Base-by-base conservation (phyloP, 2,329 filamentous ascomycete species). In the Cryphonectria parasitica region DNA sequence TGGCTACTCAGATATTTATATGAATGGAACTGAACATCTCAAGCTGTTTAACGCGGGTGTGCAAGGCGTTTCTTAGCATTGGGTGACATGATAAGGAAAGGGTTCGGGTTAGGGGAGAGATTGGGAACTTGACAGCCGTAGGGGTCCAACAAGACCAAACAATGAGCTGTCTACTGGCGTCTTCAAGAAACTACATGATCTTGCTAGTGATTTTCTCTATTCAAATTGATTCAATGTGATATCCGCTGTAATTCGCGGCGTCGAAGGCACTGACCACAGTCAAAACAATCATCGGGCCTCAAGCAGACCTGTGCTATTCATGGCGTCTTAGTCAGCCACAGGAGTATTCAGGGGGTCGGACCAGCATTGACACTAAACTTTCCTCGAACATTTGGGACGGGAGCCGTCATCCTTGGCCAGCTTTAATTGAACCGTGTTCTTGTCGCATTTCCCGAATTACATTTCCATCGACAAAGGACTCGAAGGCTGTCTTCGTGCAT, bases 281-380 rank as follows among this genome's bases (percentile, higher is more conserved):
- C 13, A 41, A 39, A 49, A 49, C 8, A 49, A n/a, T n/a, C 45
- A 25, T 62, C n/a, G 19, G 19, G 60, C 36, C 34, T 36, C 60
- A 25, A 39, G 36, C 11, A n/a, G 34, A 7, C 36, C 28, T 10
- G 10, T 67, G 54, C 34, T 67, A 60, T 67, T 60, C 63, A 49
- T 36, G 56, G 62, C 19, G 15, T 34, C 69, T 70, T 70, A 70
- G 69, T 70, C 69, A 70, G 69, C 69, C 69, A 62, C 64, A 52
- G 56, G 69, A 31, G 39, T 34, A 63, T 70, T 70, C 64, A 66
- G 66, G 68, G 36, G 61, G 64, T 45, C 67, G 45, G 64, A 58
- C 64, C 56, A n/a, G 64, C 69, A 69, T 49, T 64, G 34, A 62
- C 52, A 66, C 62, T 70, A 58, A 54, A 61, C 58, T 49, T 60